Evolutionary conservation across 306 rosid species (phyloP), one percentile per base, ranked within the genome.

Genomic region (Fragaria vesca): DNA sequence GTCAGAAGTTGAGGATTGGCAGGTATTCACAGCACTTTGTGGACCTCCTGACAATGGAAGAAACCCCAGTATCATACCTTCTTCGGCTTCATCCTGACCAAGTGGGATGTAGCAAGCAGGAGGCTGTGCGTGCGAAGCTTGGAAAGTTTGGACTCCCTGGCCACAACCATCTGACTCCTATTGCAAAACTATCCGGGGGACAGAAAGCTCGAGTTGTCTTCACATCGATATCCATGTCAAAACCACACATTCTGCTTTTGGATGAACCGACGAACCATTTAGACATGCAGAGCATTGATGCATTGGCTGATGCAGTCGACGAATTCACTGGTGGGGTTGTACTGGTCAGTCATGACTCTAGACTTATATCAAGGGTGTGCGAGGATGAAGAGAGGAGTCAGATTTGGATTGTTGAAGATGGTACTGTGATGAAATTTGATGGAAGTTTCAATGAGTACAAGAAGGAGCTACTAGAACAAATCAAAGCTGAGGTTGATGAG

Each of bases 251-350:
- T 58, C 34, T 24, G 0, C 34, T 58, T 58, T 84, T 91, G 67
- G 96, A 91, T 85, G 96, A 91, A 82, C 96, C 96, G 17, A 91
- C 88, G 18, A 91, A 91, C 80, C 92, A 91, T 82, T 72, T 91
- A 50, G 97, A 91, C 72, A 91, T 91, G 97, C 91, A 91, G 84
- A 91, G 97, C 65, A 91, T 91, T 58, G 93, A 91, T 78, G 89
- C 97, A 6, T 85, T 91, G 66, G 93, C 91, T 11, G 90, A 87
- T 75, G 91, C 91, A 48, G 80, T 89, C 7, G 89, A 91, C 72
- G 93, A 89, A 75, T 86, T 91, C 82, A 89, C 86, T 0, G 93
- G 93, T 36, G 96, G 93, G 58, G 93, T 91, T 66, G 90, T 91
- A 68, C 87, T 91, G 74, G 93, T 89, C 28, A 91, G 96, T 84